Conservation (phyloP, 2,329 filamentous ascomycete species). For the Colletotrichum lupini region DNA sequence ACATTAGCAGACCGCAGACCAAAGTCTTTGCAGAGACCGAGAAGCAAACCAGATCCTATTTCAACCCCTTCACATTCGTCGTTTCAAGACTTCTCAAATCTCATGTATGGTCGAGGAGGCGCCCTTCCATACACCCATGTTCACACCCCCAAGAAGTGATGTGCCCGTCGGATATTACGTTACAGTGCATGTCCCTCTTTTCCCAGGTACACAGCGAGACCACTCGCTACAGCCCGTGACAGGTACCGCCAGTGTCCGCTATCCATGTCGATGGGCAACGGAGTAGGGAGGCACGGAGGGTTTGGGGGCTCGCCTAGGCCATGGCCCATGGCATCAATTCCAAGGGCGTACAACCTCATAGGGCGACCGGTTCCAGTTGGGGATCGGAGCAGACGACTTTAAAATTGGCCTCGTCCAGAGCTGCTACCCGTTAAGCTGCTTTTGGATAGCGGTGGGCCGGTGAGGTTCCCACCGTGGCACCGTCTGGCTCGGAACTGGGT, state of each 20-base stretch:
- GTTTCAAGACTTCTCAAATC: not conserved
- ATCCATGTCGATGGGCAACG: constrained; percentile 9
- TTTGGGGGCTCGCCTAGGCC: not conserved
- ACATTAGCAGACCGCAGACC: not conserved
- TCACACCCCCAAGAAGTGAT: not conserved
- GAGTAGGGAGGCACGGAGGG: no score
- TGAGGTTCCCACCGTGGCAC: constrained; percentile 9
- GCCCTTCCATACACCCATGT: not conserved
- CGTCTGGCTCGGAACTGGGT: constrained; percentile 15
- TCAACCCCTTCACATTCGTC: not conserved
- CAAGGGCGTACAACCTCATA: constrained; percentile 5
- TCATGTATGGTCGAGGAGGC: not conserved
- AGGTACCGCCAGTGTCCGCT: constrained; percentile 1
- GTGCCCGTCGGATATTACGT: constrained; percentile 33
- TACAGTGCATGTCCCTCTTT: constrained; percentile 26
- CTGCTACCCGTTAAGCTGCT: constrained; percentile 7
- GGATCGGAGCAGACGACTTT: constrained; percentile 3
- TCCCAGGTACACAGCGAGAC: constrained; percentile 1
- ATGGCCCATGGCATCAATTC: not conserved
- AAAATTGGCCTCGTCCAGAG: constrained; percentile 9
- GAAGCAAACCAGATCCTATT: not conserved
- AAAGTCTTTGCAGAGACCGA: not conserved
- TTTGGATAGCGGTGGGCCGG: constrained; percentile 5
- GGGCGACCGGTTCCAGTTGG: constrained; percentile 1
- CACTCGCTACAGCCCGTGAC: constrained; percentile 8